Evolutionary conservation across 306 rosid genomes (phyloP), one percentile per base, ranked within the genome.

Genomic region (Inga leiocalycina): DNA sequence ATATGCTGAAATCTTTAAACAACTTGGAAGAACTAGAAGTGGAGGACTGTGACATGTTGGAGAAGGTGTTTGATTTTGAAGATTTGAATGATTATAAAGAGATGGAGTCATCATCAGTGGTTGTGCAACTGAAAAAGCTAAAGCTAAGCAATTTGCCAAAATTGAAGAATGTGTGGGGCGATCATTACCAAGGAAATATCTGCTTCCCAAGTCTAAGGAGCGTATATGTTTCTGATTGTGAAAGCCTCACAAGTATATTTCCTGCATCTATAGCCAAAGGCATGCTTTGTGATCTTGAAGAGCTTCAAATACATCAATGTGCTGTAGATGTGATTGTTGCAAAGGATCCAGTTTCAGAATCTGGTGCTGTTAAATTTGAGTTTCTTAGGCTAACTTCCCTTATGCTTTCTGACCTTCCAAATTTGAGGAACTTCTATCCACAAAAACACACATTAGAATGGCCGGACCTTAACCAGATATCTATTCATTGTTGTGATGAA

Each of bases 291-390:
- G 44, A 22, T 19, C 78, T 74, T 49, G 27, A 48, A 44, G 2
- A 6, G 30, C 44, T 48, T 48, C 3, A 0, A 0, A 51, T 51
- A 16, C 0, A 0, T 3, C 2, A 6, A 14, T 7, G n/a, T 16
- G 9, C 3, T 49, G 3, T 27, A n/a, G 39, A 7, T 0, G 62
- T 24, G 1, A 73, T 73, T 73, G 27, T 73, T 30, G 43, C 22
- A 30, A 30, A 27, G 1, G 77, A 27, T 19, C 15, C 24, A 61
- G 67, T 61, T 61, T 61, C 67, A 61, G 35, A 61, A 24, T 9
- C 15, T 22, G 34, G 3, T 9, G 5, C 15, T 3, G 0, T 3
- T 61, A 1, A 6, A 8, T 61, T 61, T 61, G 5, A 0, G 5
- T 61, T n/a, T 22, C 15, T 35, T 22, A 61, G 2, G 34, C 67